Evolutionary conservation across 345 rosid species (phyloP).

Genomic region (Brassica juncea): DNA sequence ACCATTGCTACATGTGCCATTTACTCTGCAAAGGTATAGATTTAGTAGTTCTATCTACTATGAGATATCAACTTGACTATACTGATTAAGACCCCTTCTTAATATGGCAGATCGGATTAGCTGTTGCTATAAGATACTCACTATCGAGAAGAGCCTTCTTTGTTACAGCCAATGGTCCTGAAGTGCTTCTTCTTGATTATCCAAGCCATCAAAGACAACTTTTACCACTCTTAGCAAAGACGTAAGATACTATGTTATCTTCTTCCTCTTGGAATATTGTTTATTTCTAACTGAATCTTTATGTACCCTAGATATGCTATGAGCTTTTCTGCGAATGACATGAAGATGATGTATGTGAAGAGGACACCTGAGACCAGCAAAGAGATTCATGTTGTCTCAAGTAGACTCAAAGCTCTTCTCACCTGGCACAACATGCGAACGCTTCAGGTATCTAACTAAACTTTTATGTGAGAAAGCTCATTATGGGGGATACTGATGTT

Average conservation of each 20-base stretch:
- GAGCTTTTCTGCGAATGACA: constrained; percentile 71
- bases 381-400: constrained; percentile 74
- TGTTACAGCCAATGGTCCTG: constrained; percentile 61
- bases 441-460: constrained; percentile 65
- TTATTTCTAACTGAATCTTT: background rate
- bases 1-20: constrained; percentile 63
- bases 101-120: constrained; percentile 62
- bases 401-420: constrained; percentile 71
- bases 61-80: background rate
- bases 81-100: constrained; percentile 5
- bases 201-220: constrained; percentile 92
- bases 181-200: constrained; percentile 88
- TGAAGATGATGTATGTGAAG: constrained; percentile 73
- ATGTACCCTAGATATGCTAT: constrained; percentile 64
- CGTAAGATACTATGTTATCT: constrained; percentile 46
- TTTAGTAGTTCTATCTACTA: too few relatives aligned
- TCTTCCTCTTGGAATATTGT: background rate
- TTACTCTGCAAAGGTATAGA: constrained; percentile 65
- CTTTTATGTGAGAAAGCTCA: background rate
- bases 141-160: constrained; percentile 87
- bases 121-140: constrained; percentile 77
- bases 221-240: constrained; percentile 90
- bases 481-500: background rate
- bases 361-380: constrained; percentile 80
- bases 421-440: constrained; percentile 96